Evolutionary conservation across 345 rosid genomes (phyloP).

Genomic region (Camelina hispida): DNA sequence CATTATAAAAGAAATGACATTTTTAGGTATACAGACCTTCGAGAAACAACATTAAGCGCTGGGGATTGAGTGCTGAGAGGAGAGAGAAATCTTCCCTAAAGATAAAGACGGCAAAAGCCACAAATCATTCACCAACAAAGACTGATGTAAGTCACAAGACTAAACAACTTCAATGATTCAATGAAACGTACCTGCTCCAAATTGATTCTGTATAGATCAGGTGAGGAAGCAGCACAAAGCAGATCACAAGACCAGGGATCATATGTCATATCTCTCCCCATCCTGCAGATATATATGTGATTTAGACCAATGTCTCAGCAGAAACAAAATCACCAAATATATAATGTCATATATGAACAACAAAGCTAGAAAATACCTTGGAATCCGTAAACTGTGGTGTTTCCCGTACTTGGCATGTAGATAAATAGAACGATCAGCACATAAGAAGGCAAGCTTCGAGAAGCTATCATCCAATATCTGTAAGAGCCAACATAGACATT

Average conservation of each 20-base stretch:
- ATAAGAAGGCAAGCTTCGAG: slow-evolving; percentile 92
- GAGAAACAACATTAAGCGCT: slow-evolving; percentile 85
- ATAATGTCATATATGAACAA: slow-evolving; percentile 6
- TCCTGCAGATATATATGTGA: slow-evolving; percentile 49
- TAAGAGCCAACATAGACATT: slow-evolving; percentile 24
- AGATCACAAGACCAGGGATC: slow-evolving; percentile 96
- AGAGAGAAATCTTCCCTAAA: slow-evolving; percentile 84
- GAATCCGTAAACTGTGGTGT: slow-evolving; percentile 79
- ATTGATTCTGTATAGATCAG: slow-evolving; percentile 91
- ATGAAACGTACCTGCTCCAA: slow-evolving; percentile 71
- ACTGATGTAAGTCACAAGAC: slow-evolving; percentile 10
- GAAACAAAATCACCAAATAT: not conserved
- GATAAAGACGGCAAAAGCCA: slow-evolving; percentile 20
- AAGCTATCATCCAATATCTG: slow-evolving; percentile 83
- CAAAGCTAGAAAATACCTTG: slow-evolving; percentile 57
- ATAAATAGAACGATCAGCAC: slow-evolving; percentile 86
- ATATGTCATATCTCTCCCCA: slow-evolving; percentile 92
- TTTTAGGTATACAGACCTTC: slow-evolving; percentile 61
- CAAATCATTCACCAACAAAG: slow-evolving; percentile 28
- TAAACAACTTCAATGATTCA: not conserved
- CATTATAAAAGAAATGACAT: not conserved
- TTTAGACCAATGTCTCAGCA: not conserved
- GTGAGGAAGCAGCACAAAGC: slow-evolving; percentile 97
- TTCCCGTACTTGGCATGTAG: slow-evolving; percentile 95
- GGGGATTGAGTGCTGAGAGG: slow-evolving; percentile 81